These are phyloP conservation scores for Trametes pubescens DNA, from an alignment of 1,284 basidiomycete species.

Conservation along the genomic window DNA sequence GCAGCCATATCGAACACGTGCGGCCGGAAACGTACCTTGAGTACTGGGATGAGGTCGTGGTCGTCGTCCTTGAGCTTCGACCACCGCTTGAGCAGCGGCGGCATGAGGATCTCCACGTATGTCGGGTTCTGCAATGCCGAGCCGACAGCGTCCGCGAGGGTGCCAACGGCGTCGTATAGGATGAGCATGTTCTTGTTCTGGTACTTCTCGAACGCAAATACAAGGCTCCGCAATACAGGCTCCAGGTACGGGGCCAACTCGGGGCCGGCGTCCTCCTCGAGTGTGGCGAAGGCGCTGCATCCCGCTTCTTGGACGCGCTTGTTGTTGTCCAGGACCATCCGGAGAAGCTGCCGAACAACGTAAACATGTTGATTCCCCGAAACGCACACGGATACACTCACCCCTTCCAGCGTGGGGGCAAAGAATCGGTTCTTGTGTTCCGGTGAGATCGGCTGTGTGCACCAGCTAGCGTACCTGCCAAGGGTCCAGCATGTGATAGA, in stretches of 20 bases:
- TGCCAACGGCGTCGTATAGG: slow-evolving; percentile 97
- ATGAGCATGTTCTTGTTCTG: slow-evolving; percentile 99
- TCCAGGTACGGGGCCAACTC: slow-evolving; percentile 94
- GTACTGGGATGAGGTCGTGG: slow-evolving; percentile 91
- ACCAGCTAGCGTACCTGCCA: slow-evolving; percentile 98
- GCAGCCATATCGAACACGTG: slow-evolving; percentile 9
- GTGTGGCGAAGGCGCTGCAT: slow-evolving; percentile 97
- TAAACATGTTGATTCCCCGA: slow-evolving; percentile 14
- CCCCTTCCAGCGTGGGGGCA: slow-evolving; percentile 97
- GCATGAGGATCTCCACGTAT: slow-evolving; percentile 97
- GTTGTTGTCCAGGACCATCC: slow-evolving; percentile 99
- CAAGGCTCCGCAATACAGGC: slow-evolving; percentile 93
- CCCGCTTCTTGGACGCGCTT: slow-evolving; percentile 99
- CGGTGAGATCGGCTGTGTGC: slow-evolving; percentile 80
- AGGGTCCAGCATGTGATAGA: slow-evolving; percentile 99
- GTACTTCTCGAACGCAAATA: slow-evolving; percentile 97
- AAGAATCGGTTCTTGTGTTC: slow-evolving; percentile 93
- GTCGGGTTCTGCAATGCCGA: slow-evolving; percentile 84
- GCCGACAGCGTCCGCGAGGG: slow-evolving; percentile 96
- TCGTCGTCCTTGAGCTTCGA: slow-evolving; percentile 89
- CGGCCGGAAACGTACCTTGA: slow-evolving; percentile 70
- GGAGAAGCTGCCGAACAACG: slow-evolving; percentile 71
- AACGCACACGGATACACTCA: slow-evolving; percentile 55
- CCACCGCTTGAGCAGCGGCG: slow-evolving; percentile 93
- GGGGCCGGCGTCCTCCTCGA: slow-evolving; percentile 96